These are phyloP conservation scores for Myriosclerotinia scirpicola DNA, from an alignment of 2,329 filamentous ascomycete genomes.

Conservation along the genomic window DNA sequence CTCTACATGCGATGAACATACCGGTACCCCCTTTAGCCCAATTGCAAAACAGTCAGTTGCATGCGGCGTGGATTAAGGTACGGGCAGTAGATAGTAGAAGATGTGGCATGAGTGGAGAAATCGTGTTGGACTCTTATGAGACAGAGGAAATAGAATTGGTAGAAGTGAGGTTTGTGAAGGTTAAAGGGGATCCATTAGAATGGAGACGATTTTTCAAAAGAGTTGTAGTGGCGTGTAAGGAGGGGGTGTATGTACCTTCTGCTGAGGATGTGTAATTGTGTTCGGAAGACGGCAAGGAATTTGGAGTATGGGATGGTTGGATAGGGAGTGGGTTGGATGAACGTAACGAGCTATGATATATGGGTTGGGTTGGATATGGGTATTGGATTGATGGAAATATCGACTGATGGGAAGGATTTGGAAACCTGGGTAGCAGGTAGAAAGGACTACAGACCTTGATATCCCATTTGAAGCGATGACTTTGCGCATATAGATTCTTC, in stretches of 20 bases:
- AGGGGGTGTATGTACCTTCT: slow-evolving; percentile 68
- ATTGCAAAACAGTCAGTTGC: slow-evolving; percentile 51
- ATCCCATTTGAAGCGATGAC: slow-evolving; percentile 7
- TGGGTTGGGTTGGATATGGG: neutral
- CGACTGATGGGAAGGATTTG: neutral
- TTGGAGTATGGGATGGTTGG: slow-evolving; percentile 1
- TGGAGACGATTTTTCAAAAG: slow-evolving; percentile 98
- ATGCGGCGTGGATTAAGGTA: slow-evolving; percentile 66
- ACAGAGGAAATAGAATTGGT: slow-evolving; percentile 62
- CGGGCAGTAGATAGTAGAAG: slow-evolving; percentile 70
- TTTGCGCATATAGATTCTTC: slow-evolving; percentile 1
- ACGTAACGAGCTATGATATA: neutral
- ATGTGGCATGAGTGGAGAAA: slow-evolving; percentile 72
- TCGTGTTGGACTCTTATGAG: slow-evolving; percentile 66
- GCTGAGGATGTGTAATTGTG: slow-evolving; percentile 3
- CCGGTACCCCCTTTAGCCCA: slow-evolving; percentile 55
- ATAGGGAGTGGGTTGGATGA: neutral
- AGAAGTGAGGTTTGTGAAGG: slow-evolving; percentile 89
- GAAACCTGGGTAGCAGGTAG: slow-evolving; percentile 1
- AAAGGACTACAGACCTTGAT: slow-evolving; percentile 1
- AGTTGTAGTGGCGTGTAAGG: slow-evolving; percentile 82
- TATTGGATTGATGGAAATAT: neutral
- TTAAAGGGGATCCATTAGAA: slow-evolving; percentile 93
- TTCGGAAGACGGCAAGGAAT: neutral
- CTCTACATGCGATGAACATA: slow-evolving; percentile 82